Percentiles rank a stretch among this genome's conserved stretches.
Evolutionary conservation across 169 alveolate species (phyloP).

Genomic region (Eimeria acervulina): DNA sequence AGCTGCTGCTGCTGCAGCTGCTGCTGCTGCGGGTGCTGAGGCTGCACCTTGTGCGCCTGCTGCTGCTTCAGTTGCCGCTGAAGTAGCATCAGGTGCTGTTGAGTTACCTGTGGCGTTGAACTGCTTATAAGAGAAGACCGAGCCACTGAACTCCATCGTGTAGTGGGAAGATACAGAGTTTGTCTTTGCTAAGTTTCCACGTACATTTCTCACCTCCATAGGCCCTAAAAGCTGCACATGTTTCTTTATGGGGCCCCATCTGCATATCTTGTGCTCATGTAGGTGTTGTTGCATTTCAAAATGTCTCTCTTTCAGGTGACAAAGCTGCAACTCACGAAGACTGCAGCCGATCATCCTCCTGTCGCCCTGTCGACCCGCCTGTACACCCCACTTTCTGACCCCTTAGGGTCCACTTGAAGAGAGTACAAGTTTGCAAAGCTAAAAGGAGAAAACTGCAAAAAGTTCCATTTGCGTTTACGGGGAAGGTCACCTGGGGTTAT

Average conservation of each 20-base stretch:
- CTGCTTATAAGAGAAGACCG: background rate
- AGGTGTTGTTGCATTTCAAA: background rate
- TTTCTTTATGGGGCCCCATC: background rate
- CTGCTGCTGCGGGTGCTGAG: conserved; percentile 23
- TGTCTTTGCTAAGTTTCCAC: too few relatives aligned
- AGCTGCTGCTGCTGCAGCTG: conserved; percentile 59
- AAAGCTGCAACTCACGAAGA: background rate
- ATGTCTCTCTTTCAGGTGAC: background rate
- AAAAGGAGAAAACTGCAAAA: background rate
- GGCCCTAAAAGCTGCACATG: too few relatives aligned
- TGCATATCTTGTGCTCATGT: background rate
- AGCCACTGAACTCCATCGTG: too few relatives aligned
- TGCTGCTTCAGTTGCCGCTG: background rate
- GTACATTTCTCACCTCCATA: too few relatives aligned
- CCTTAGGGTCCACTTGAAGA: background rate
- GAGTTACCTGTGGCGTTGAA: background rate
- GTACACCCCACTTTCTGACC: background rate
- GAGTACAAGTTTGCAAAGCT: background rate
- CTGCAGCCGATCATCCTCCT: background rate
- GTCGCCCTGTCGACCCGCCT: background rate
- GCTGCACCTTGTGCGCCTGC: background rate
- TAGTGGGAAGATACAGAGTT: too few relatives aligned
- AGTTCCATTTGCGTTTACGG: background rate
- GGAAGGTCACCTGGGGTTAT: background rate
- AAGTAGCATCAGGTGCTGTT: background rate